Evolutionary conservation across 78 protist genomes (phyloP).

Genomic region (Diacronema lutheri): DNA sequence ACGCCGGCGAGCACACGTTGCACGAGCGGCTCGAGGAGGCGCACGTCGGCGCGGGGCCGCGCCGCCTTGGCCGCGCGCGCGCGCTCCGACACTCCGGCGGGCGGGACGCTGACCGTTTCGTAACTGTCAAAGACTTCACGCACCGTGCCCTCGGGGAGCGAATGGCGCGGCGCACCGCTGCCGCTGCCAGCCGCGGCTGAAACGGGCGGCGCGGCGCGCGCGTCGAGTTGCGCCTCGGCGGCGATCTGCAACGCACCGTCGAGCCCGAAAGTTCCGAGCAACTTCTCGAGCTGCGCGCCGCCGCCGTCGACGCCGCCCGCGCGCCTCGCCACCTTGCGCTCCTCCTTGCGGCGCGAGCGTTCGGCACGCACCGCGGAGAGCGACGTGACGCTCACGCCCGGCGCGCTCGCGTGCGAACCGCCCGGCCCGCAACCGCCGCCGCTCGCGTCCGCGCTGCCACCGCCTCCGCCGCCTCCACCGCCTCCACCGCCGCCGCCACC

Average conservation of each 20-base stretch:
- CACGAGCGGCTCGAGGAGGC: constrained; percentile 4
- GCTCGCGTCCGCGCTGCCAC: neutral
- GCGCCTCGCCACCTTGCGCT: neutral
- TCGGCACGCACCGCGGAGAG: neutral
- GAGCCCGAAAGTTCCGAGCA: neutral
- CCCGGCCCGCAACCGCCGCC: neutral
- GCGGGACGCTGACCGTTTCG: neutral
- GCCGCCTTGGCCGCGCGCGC: no score
- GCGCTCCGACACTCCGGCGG: neutral
- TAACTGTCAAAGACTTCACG: neutral
- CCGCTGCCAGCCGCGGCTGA: neutral
- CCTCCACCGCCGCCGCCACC: no score
- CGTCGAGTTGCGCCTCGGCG: neutral
- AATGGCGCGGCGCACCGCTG: neutral
- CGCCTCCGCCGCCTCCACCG: no score
- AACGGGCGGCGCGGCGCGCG: neutral
- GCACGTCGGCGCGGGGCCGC: neutral
- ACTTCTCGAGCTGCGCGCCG: neutral
- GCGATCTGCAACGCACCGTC: neutral
- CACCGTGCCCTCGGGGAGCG: constrained; percentile 2
- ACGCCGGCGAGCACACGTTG: constrained; percentile 35
- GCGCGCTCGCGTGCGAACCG: neutral
- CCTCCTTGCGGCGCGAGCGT: neutral
- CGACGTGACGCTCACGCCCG: neutral
- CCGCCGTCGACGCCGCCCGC: neutral